These are phyloP conservation scores for Penicillium sclerotiorum DNA, from an alignment of 2,329 filamentous ascomycete species.

Conservation along the genomic window DNA sequence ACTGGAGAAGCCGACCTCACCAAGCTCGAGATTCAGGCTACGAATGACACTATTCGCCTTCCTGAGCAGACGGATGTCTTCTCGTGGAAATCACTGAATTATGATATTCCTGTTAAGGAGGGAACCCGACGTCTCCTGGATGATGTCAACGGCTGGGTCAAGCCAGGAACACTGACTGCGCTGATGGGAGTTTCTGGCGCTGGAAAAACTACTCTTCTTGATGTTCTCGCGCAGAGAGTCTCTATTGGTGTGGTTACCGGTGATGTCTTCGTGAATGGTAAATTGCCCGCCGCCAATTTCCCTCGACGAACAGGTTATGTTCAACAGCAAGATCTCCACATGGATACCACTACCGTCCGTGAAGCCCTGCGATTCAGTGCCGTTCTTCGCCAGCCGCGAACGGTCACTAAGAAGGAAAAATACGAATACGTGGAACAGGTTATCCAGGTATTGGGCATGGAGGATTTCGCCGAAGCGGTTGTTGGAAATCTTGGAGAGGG, in stretches of 20 bases:
- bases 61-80: slow-evolving; percentile 14
- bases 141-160: slow-evolving; percentile 87
- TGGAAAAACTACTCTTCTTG: slow-evolving; percentile 85
- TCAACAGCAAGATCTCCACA: slow-evolving; percentile 86
- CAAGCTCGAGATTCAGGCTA: slow-evolving; percentile 15
- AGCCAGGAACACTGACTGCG: slow-evolving; percentile 84
- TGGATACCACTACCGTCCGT: slow-evolving; percentile 80
- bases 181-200: slow-evolving; percentile 89
- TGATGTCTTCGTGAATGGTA: slow-evolving; percentile 77
- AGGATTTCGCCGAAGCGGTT: slow-evolving; percentile 76
- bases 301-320: slow-evolving; percentile 53
- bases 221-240: slow-evolving; percentile 79
- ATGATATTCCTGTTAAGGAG: slow-evolving; percentile 75
- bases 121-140: slow-evolving; percentile 75
- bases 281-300: slow-evolving; percentile 49
- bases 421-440: slow-evolving; percentile 75
- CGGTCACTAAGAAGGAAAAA: slow-evolving; percentile 73
- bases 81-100: slow-evolving; percentile 41
- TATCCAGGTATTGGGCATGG: slow-evolving; percentile 84
- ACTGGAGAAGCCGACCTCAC: slow-evolving; percentile 1
- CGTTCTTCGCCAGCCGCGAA: slow-evolving; percentile 75
- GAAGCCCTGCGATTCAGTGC: slow-evolving; percentile 86
- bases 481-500: slow-evolving; percentile 58
- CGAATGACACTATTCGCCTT: slow-evolving; percentile 16
- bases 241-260: slow-evolving; percentile 86